phyloP scores from a whole-genome alignment of 306 rosid genomes.

The Vigna hirtella region DNA sequence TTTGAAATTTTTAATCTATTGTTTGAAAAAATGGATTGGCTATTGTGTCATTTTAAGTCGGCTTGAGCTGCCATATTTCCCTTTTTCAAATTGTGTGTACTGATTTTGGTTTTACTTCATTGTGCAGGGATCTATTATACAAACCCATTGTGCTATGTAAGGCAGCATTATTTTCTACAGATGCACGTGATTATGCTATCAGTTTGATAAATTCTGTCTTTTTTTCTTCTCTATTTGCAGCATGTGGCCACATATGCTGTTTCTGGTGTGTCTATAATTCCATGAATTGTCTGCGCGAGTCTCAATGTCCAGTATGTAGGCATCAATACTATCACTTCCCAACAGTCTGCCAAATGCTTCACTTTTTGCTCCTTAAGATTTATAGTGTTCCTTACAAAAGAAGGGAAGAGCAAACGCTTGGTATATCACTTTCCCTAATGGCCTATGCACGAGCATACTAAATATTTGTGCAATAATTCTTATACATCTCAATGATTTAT shows the following conservation, averaged over 20 bases:
- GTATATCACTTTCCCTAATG: constrained; percentile 47
- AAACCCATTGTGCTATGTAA: constrained; percentile 92
- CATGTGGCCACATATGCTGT: constrained; percentile 89
- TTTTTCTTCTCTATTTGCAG: constrained; percentile 55
- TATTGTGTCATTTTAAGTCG: constrained; percentile 26
- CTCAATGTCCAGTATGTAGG: constrained; percentile 85
- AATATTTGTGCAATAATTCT: neutral
- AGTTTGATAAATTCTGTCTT: constrained; percentile 8
- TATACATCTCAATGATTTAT: constrained; percentile 1
- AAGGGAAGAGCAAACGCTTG: constrained; percentile 69
- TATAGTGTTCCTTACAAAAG: constrained; percentile 68
- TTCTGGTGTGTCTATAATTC: constrained; percentile 88
- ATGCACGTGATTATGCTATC: constrained; percentile 12
- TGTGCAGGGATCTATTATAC: constrained; percentile 82
- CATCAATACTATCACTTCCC: constrained; percentile 80
- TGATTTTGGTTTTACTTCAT: constrained; percentile 36
- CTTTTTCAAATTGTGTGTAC: constrained; percentile 27
- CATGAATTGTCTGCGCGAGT: constrained; percentile 58
- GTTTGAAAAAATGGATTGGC: neutral
- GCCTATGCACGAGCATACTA: constrained; percentile 11
- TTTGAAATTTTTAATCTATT: neutral
- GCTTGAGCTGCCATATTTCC: constrained; percentile 1
- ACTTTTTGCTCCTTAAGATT: constrained; percentile 73
- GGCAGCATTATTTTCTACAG: constrained; percentile 39
- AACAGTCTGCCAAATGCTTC: constrained; percentile 75